Evolutionary conservation across 1,284 basidiomycete genomes (phyloP).

Genomic region (Blastosporella zonata): DNA sequence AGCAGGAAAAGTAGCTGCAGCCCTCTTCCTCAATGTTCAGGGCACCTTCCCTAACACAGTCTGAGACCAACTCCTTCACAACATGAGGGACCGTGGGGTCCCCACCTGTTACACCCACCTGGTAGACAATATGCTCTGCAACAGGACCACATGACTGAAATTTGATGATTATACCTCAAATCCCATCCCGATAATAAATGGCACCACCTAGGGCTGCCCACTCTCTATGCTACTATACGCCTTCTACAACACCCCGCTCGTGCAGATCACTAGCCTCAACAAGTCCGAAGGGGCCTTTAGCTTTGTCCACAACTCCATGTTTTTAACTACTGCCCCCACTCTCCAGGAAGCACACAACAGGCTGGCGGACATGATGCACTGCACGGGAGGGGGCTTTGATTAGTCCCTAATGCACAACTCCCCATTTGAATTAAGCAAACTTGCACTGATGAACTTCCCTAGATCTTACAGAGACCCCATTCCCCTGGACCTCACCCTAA

Average conservation of each 20-base stretch:
- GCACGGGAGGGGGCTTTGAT: neutral
- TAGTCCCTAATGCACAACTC: neutral
- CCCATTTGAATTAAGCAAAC: neutral
- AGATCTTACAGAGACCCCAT: neutral
- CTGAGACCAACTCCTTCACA: neutral
- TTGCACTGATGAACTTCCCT: neutral
- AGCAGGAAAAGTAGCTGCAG: conserved; percentile 14
- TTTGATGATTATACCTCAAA: neutral
- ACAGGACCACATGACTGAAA: neutral
- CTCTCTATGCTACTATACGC: neutral
- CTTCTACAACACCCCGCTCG: neutral
- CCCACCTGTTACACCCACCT: neutral
- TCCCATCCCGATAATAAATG: neutral
- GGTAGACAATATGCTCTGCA: neutral
- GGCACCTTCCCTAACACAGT: neutral
- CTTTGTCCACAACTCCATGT: neutral
- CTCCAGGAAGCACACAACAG: neutral
- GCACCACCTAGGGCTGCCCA: conserved; percentile 1
- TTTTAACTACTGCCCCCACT: neutral
- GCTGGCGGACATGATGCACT: neutral
- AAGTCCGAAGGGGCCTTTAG: neutral
- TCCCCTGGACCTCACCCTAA: neutral
- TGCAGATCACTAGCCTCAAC: neutral
- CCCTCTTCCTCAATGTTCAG: neutral
- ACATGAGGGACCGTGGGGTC: neutral